Conservation (phyloP, 257 asterid species). For the Jacaranda copaia region DNA sequence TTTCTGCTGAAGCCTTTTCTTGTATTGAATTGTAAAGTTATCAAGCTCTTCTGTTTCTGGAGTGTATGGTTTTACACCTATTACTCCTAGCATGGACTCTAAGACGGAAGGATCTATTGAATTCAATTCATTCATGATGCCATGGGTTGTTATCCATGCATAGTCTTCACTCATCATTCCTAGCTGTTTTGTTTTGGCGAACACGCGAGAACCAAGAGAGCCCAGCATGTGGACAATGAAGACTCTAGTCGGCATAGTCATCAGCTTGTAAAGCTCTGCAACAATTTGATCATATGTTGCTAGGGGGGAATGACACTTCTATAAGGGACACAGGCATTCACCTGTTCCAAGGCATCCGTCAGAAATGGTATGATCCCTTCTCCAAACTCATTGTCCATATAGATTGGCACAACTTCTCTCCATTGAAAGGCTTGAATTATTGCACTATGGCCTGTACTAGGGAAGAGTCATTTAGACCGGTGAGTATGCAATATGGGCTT, state of each 20-base stretch:
- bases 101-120: slow-evolving; percentile 34
- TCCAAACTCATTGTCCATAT: slow-evolving; percentile 44
- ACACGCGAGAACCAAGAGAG: slow-evolving; percentile 38
- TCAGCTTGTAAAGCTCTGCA: slow-evolving; percentile 48
- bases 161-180: slow-evolving; percentile 49
- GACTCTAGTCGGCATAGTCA: slow-evolving; percentile 55
- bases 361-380: slow-evolving; percentile 49
- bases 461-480: slow-evolving; percentile 43
- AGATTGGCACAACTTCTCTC: slow-evolving; percentile 46
- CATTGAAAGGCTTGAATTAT: slow-evolving; percentile 49
- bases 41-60: slow-evolving; percentile 37
- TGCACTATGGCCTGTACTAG: slow-evolving; percentile 48
- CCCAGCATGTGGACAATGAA: slow-evolving; percentile 45
- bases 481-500: slow-evolving; percentile 46
- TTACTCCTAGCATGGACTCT: slow-evolving; percentile 47
- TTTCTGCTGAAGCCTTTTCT: neutral
- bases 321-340: slow-evolving; percentile 42
- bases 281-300: slow-evolving; percentile 47
- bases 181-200: slow-evolving; percentile 37
- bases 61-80: slow-evolving; percentile 42
- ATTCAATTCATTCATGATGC: slow-evolving; percentile 34
- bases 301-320: slow-evolving; percentile 41
- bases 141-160: slow-evolving; percentile 48
- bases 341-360: slow-evolving; percentile 42
- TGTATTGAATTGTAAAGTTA: slow-evolving; percentile 24